A percentile compares a stretch with the other conserved stretches of the same genome.
phyloP scores from a whole-genome alignment of 1,139 yeast genomes.

The Debaryomycetaceae sp. region DNA sequence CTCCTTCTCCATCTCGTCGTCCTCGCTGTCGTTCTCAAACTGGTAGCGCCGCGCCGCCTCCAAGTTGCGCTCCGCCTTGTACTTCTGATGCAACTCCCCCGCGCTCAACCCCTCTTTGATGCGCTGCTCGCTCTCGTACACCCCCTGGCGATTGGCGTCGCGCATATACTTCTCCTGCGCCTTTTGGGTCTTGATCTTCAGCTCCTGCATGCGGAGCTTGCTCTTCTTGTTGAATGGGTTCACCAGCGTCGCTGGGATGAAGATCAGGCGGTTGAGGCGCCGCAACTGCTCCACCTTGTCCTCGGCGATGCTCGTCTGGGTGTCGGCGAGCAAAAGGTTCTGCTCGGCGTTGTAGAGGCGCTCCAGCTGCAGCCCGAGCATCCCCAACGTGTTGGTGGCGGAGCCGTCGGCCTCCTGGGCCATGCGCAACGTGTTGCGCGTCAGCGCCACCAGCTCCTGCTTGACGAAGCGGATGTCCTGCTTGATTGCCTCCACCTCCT shows the following conservation, averaged over 20 bases:
- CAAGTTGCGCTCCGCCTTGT: constrained; percentile 46
- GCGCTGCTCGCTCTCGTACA: constrained; percentile 46
- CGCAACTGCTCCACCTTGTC: constrained; percentile 79
- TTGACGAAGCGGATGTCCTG: constrained; percentile 81
- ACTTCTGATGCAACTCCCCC: constrained; percentile 42
- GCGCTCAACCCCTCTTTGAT: constrained; percentile 38
- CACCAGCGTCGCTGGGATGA: constrained; percentile 68
- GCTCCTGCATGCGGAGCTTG: constrained; percentile 73
- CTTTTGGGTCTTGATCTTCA: constrained; percentile 60
- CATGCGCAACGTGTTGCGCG: constrained; percentile 81
- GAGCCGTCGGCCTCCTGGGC: constrained; percentile 91
- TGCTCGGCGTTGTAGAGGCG: constrained; percentile 75
- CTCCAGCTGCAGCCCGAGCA: constrained; percentile 91
- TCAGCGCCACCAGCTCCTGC: constrained; percentile 80
- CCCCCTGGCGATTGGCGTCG: constrained; percentile 37
- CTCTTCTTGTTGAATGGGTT: constrained; percentile 88
- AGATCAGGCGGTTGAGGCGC: constrained; percentile 74
- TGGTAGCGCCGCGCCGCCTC: constrained; percentile 47
- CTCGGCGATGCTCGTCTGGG: constrained; percentile 80
- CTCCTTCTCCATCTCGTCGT: constrained; percentile 57
- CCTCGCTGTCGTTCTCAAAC: constrained; percentile 53
- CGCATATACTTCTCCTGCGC: constrained; percentile 54
- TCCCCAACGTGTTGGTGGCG: constrained; percentile 85
- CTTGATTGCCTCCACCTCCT: constrained; percentile 84
- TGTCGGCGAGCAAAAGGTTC: constrained; percentile 69